Base-by-base conservation (phyloP, 2,329 filamentous ascomycete species). In the Coniochaeta sp. region DNA sequence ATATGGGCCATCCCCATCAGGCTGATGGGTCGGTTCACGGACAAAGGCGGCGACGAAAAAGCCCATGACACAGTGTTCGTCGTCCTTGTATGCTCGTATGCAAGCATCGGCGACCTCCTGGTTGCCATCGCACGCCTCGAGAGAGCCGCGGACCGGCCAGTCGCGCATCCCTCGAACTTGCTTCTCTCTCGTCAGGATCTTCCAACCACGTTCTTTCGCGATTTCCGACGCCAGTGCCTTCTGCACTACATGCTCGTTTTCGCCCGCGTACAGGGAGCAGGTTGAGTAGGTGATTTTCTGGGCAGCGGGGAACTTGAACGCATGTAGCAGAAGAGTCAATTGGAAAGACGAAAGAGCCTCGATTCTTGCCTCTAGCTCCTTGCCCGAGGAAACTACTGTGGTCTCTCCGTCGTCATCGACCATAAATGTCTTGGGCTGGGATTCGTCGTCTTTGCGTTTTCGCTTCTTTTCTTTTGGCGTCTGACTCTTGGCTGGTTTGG, bases 31-130 rank as follows among this genome's bases (percentile, higher is more conserved):
- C 4, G 54, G 54, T 7, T 89, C 83, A 58, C 90, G 80, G 3
- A 91, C 82, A 73, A 99, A 96, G 0, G 83, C 91, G n/a, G 86
- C 91, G 22, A 97, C 90, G 67, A 99, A 99, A 74, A 99, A 98
- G 0, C 95, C 93, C 84, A 97, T 96, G 0, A 93, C 90, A 0
- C 92, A 91, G 63, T 89, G 84, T 10, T 87, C 87, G 66, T 93
- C 91, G 28, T 86, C 89, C 66, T 93, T 90, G 72, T 89, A 88
- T 34, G 91, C 90, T 61, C 93, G 81, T 60, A 97, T 88, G 69
- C 92, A 96, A 2, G 83, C 89, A 28, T 93, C 87, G 6, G 87
- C 83, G 1, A 90, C 71, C 3, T 79, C 67, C 6, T 79, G 69
- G 58, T 85, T 76, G 1, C 80, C 81, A 4, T 68, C 68, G 65